A percentile compares a stretch with the other conserved stretches of the same genome.
Conservation (phyloP, 345 rosid species). For the Sisymbrium irio region DNA sequence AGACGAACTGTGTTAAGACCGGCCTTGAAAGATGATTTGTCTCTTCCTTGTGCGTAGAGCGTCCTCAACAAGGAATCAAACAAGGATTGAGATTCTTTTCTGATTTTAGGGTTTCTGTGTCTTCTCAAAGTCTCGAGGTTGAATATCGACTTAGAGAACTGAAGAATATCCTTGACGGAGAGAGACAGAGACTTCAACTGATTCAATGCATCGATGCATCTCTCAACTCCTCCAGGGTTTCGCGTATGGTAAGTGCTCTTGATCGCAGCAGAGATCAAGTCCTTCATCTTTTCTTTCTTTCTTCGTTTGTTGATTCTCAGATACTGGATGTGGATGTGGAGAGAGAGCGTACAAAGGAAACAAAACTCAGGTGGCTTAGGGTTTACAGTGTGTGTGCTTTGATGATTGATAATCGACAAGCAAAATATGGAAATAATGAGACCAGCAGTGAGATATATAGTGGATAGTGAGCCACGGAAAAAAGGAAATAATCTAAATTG, state of each 20-base stretch:
- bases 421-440: not conserved
- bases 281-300: not conserved
- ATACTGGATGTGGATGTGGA: not conserved
- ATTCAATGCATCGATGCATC: not conserved
- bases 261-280: not conserved
- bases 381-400: not conserved
- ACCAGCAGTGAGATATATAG: not conserved
- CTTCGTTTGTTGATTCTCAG: not conserved
- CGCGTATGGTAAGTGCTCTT: not conserved
- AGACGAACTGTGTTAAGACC: not conserved
- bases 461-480: not conserved
- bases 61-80: conserved; percentile 13
- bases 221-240: not conserved
- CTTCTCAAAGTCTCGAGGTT: conserved; percentile 6
- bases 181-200: not conserved
- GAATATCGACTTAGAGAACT: not conserved
- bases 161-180: not conserved
- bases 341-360: not conserved
- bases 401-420: not conserved
- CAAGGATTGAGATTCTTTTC: conserved; percentile 5
- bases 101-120: conserved; percentile 13
- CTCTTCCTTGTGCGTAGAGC: not conserved
- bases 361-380: not conserved
- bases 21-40: not conserved
- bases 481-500: not conserved